These are phyloP conservation scores for Plectosphaerella cucumerina DNA, from an alignment of 2,329 filamentous ascomycete species.

Conservation along the genomic window DNA sequence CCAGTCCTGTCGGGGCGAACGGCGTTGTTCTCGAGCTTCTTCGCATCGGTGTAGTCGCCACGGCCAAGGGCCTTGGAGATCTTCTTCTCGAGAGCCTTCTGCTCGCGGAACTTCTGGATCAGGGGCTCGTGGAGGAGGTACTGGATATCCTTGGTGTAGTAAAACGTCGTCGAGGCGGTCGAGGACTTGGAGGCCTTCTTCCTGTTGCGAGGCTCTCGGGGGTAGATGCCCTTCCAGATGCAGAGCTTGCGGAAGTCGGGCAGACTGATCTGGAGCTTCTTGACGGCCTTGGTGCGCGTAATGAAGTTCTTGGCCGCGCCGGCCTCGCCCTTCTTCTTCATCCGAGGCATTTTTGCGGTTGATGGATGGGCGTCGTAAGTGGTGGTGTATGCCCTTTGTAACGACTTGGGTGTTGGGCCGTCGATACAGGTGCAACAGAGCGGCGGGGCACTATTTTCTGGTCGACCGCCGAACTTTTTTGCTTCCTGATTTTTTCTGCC, in stretches of 20 bases:
- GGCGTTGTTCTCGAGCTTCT: slow-evolving; percentile 82
- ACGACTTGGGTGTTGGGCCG: background rate
- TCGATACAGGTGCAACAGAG: background rate
- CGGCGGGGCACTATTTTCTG: background rate
- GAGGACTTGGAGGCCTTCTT: slow-evolving; percentile 94
- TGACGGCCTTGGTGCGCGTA: slow-evolving; percentile 92
- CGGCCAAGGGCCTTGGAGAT: slow-evolving; percentile 88
- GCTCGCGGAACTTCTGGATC: slow-evolving; percentile 90
- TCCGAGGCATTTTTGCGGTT: slow-evolving; percentile 55
- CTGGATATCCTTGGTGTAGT: slow-evolving; percentile 92
- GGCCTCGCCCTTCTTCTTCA: slow-evolving; percentile 90
- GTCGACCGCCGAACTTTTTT: slow-evolving; percentile 5
- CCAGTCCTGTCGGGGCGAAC: slow-evolving; percentile 84
- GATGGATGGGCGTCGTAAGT: background rate
- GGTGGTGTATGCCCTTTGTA: background rate
- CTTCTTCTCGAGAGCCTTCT: slow-evolving; percentile 96
- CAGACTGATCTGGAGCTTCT: slow-evolving; percentile 95
- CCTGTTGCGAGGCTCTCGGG: slow-evolving; percentile 91
- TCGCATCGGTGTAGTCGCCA: slow-evolving; percentile 85
- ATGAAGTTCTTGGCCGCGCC: slow-evolving; percentile 98
- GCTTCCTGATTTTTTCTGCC: slow-evolving; percentile 2
- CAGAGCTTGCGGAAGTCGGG: slow-evolving; percentile 97
- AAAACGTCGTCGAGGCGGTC: slow-evolving; percentile 88
- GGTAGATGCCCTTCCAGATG: slow-evolving; percentile 99
- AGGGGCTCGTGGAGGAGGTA: slow-evolving; percentile 96